Base-by-base conservation (phyloP, 768 basidiomycete genomes). In the Tylopilus sp. region DNA sequence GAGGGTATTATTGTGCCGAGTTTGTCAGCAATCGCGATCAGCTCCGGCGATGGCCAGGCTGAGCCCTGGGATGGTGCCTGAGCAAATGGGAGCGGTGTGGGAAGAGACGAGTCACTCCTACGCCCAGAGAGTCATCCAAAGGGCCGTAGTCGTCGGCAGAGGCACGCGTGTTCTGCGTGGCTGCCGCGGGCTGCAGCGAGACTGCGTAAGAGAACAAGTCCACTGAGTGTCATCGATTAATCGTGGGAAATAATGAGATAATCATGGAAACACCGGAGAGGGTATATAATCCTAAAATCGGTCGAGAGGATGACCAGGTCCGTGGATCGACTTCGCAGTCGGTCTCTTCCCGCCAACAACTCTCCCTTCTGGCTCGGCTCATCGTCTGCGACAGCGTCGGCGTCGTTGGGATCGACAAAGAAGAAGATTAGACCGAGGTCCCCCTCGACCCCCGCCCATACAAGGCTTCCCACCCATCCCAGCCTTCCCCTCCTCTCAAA, bases 311-410 rank as follows among this genome's bases (percentile, higher is more conserved):
- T 58, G 18, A 40, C 46, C 44, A 68, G 59, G 57, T 56, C 63
- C 55, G 67, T 70, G 75, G 74, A 75, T 75, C 74, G 74, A 75
- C 72, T 61, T 62, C 64, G 62, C 68, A 71, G 74, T 74, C 73
- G 74, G 72, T 75, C 72, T 70, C 61, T 69, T 68, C 67, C 68
- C 61, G 70, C 65, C 66, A 67, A 40, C 56, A 58, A 56, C 61
- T 61, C 58, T 66, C 61, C 65, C 60, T 66, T 64, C 59, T 59
- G 57, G 52, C 46, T 59, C 62, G 57, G 49, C 64, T 63, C 64
- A 57, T 67, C 69, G 61, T 68, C 69, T 65, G 63, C 73, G 71
- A 74, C 73, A 71, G 64, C 69, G 71, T 71, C 73, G 68, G 66
- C 61, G 63, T 68, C 72, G 71, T 70, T 71, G 71, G 66, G 69